Conservation (phyloP, 805 yeast species). For the Wickerhamomyces bovis region DNA sequence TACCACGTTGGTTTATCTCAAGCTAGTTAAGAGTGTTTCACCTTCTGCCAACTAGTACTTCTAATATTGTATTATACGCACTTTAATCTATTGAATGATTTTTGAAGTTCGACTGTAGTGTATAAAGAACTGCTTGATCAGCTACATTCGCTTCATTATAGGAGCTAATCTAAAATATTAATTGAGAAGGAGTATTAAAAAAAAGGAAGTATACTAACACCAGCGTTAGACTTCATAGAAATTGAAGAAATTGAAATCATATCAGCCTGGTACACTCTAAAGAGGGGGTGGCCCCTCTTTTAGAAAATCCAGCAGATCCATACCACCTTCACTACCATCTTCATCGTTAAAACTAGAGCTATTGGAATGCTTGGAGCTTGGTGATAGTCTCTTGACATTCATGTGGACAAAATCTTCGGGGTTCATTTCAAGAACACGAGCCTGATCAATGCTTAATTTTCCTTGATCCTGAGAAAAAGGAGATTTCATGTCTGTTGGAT, state of each 20-base stretch:
- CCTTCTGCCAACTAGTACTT: no score
- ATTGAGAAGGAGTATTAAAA: neutral
- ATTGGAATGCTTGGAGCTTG: neutral
- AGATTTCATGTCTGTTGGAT: neutral
- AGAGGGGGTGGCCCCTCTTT: constrained; percentile 34
- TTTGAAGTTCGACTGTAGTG: no score
- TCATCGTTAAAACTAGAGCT: constrained; percentile 1
- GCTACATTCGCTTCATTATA: no score
- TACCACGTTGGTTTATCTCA: no score
- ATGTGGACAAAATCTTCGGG: constrained; percentile 12
- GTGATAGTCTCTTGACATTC: constrained; percentile 2
- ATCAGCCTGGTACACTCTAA: neutral
- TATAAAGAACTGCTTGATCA: no score
- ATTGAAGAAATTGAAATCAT: neutral
- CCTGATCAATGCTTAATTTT: neutral
- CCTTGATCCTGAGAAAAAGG: neutral
- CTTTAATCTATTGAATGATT: no score
- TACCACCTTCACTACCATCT: constrained; percentile 22
- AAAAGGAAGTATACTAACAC: neutral
- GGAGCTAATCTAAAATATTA: no score
- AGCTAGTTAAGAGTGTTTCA: no score
- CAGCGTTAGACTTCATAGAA: neutral
- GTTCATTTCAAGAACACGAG: constrained; percentile 3
- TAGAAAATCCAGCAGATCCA: constrained; percentile 44
- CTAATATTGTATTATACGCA: no score